phyloP scores from a whole-genome alignment of 805 yeast species.

The Saccharomyces paradoxus region DNA sequence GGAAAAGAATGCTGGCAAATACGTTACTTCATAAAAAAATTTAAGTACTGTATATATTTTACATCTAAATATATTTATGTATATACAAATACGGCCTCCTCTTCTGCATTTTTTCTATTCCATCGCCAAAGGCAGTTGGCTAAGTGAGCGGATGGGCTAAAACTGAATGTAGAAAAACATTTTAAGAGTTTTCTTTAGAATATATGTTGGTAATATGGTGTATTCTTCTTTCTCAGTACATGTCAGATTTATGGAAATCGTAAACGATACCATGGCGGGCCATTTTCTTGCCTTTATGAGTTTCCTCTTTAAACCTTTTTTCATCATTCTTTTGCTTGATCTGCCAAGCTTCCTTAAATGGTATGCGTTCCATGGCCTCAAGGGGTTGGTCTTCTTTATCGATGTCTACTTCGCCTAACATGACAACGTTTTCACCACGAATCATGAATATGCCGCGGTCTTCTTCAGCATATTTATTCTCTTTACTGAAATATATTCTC shows the following conservation, averaged over 20 bases:
- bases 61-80: background rate
- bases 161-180: background rate
- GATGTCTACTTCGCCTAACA: conserved; percentile 89
- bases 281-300: conserved; percentile 39
- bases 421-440: conserved; percentile 92
- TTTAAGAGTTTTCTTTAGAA: background rate
- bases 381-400: conserved; percentile 73
- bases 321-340: conserved; percentile 30
- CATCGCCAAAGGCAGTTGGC: background rate
- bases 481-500: conserved; percentile 58
- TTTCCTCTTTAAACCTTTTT: conserved; percentile 35
- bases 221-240: conserved; percentile 32
- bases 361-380: conserved; percentile 46
- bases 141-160: background rate
- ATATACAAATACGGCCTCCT: background rate
- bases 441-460: conserved; percentile 75
- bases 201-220: background rate
- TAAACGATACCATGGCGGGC: conserved; percentile 48
- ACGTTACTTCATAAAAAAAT: background rate
- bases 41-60: background rate
- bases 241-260: conserved; percentile 48
- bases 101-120: background rate
- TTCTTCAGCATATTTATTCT: conserved; percentile 61
- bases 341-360: conserved; percentile 52
- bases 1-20: background rate